Conservation (phyloP, 768 basidiomycete species). For the Pulveroboletus sp. region DNA sequence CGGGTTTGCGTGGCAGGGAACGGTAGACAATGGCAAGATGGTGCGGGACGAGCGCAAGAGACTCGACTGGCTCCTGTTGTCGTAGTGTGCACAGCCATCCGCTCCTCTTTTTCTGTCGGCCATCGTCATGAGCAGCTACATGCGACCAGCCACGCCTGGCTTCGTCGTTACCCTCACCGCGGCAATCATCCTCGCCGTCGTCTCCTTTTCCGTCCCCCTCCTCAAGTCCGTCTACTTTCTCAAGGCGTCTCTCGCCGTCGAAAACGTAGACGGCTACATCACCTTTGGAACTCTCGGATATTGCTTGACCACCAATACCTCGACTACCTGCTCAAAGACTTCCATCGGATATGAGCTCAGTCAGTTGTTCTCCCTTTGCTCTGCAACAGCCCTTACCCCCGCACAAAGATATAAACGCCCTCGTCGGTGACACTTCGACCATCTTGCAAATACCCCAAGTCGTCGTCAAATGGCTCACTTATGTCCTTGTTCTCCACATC, state of each 20-base stretch:
- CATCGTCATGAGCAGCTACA: constrained; percentile 50
- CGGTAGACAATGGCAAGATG: constrained; percentile 37
- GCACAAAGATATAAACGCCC: constrained; percentile 68
- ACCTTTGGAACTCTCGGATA: constrained; percentile 91
- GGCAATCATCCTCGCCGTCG: constrained; percentile 75
- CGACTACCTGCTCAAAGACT: constrained; percentile 73
- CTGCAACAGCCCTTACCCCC: constrained; percentile 5
- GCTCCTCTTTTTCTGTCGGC: neutral
- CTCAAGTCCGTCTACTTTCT: constrained; percentile 91
- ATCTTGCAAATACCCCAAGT: constrained; percentile 74
- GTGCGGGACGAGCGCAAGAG: constrained; percentile 38
- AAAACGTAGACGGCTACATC: constrained; percentile 55
- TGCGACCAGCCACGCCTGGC: constrained; percentile 88
- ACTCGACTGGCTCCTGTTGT: constrained; percentile 31
- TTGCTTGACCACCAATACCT: constrained; percentile 58
- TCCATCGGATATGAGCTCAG: constrained; percentile 86
- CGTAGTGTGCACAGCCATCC: constrained; percentile 15
- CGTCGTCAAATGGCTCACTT: constrained; percentile 93
- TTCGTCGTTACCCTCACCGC: constrained; percentile 82
- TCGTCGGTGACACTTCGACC: constrained; percentile 75
- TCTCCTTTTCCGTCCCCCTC: constrained; percentile 87
- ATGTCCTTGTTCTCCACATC: constrained; percentile 88
- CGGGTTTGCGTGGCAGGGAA: constrained; percentile 46
- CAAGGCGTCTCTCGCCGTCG: constrained; percentile 57
- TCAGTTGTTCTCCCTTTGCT: constrained; percentile 38